phyloP scores from a whole-genome alignment of 2,329 filamentous ascomycete species.

The Immersiporthe knoxdaviesiana region DNA sequence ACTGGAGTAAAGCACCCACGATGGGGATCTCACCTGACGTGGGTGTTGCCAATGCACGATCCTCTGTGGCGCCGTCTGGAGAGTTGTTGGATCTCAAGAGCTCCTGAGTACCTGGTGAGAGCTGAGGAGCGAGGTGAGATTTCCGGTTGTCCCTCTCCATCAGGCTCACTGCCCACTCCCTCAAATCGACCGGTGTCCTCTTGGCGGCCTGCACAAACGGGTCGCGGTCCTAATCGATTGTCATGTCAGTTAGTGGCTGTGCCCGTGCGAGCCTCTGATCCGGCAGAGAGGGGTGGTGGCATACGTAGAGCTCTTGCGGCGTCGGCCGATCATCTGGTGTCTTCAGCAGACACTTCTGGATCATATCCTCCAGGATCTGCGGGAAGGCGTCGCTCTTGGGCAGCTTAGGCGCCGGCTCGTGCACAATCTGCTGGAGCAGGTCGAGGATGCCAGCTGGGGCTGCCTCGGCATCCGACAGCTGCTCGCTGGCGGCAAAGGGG shows the following conservation, averaged over 20 bases:
- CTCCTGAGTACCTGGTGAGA: constrained; percentile 77
- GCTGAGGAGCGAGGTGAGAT: constrained; percentile 82
- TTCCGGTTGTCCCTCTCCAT: constrained; percentile 96
- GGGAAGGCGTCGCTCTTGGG: constrained; percentile 98
- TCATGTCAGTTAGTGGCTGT: constrained; percentile 10
- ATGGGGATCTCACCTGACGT: constrained; percentile 76
- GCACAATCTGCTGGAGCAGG: constrained; percentile 93
- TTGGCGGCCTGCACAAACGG: constrained; percentile 96
- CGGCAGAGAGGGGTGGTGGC: constrained; percentile 41
- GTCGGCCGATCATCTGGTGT: constrained; percentile 86
- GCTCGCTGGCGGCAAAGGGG: constrained; percentile 80
- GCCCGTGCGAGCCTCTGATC: neutral
- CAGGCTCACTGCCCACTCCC: constrained; percentile 90
- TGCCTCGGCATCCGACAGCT: constrained; percentile 72
- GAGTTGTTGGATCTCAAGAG: constrained; percentile 69
- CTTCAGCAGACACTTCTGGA: constrained; percentile 93
- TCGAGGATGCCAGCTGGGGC: constrained; percentile 95
- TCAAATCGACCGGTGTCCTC: constrained; percentile 89
- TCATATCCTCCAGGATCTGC: constrained; percentile 92
- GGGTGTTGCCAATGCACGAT: constrained; percentile 59
- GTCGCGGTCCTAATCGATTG: constrained; percentile 84
- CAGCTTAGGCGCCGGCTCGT: constrained; percentile 89
- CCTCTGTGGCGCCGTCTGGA: constrained; percentile 53
- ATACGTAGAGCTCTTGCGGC: constrained; percentile 88
- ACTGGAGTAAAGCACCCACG: constrained; percentile 56